Base-by-base conservation (phyloP, 805 yeast species). In the Yarrowia sp. region DNA sequence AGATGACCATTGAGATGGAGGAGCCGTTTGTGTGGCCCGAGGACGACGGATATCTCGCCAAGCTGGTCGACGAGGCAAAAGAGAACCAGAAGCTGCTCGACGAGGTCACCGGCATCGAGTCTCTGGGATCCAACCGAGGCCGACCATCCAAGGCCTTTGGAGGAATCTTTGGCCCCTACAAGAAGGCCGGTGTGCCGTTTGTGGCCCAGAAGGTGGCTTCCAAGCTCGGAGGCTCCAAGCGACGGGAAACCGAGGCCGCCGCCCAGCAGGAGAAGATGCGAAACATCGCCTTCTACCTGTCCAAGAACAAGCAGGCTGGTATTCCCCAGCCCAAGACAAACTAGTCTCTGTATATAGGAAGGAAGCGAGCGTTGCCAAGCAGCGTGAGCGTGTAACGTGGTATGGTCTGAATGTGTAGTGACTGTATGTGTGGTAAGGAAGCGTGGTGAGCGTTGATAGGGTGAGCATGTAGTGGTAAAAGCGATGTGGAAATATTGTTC, bases 11-110 rank as follows among this genome's bases (percentile, higher is more conserved):
- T 65, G 98, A 93, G 73, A 90, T 95, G 94, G 87, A 87, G 68
- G 92, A 94, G 72, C 99, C 99, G 30, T 95, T 95, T 76, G 84
- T 95, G 56, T 95, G 98, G 97, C 99, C 99, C 4, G 84, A 73
- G 67, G 72, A 71, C 24, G 70, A 68, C 42, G 74, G 68, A 56
- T 1, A 39, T 17, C 19, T 49, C 34, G 58, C 67, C 43, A 39
- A 34, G 50, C 72, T 72, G 70, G 78, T 68, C 68, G 83, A 77
- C 34, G 71, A 79, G 52, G 79, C 78, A 24, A 79, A 81, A 49
- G 86, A 87, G 72, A 79, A 85, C 72, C 79, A 79, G 58, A 80
- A 81, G 66, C 86, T 84, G 73, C 81, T 86, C 68, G 83, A 81
- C 42, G 87, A 84, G 67, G 82, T 81, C 73, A 76, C 78, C 56